Conservation (phyloP, 1,284 basidiomycete species). For the Cystobasidiaceae sp. region DNA sequence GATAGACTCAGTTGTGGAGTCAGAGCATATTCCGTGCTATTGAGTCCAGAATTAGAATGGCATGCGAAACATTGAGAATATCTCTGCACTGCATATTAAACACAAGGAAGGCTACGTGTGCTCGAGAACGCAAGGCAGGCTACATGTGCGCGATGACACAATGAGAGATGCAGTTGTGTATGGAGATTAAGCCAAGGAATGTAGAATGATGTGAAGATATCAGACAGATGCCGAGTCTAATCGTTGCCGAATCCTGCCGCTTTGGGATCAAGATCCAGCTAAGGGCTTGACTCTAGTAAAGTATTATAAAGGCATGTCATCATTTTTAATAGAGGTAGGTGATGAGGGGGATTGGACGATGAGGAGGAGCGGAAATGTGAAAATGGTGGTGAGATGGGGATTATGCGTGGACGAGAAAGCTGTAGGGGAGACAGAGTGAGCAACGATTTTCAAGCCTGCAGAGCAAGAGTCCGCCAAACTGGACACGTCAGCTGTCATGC, state of each 20-base stretch:
- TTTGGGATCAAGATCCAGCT: neutral
- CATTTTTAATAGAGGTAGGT: neutral
- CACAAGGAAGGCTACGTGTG: neutral
- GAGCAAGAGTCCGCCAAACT: too few relatives aligned
- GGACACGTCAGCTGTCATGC: too few relatives aligned
- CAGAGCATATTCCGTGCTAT: too few relatives aligned
- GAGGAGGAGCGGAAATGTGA: too few relatives aligned
- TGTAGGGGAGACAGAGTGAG: too few relatives aligned
- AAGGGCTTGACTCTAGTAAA: slow-evolving; percentile 15
- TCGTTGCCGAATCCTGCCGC: neutral
- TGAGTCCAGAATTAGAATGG: too few relatives aligned
- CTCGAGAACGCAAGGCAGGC: neutral
- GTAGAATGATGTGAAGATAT: neutral
- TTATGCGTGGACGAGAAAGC: too few relatives aligned
- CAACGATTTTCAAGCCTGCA: too few relatives aligned
- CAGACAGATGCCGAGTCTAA: neutral
- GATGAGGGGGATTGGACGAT: neutral
- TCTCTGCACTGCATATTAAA: neutral
- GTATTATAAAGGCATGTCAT: slow-evolving; percentile 6
- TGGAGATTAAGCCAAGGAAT: neutral
- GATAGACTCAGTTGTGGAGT: too few relatives aligned
- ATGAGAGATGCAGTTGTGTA: neutral
- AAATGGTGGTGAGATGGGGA: too few relatives aligned
- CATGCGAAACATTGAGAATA: too few relatives aligned
- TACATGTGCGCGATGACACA: too few relatives aligned